Percentiles rank a stretch among this genome's conserved stretches.
Conservation (phyloP, 1,284 basidiomycete genomes). For the Jaminaea rosea region DNA sequence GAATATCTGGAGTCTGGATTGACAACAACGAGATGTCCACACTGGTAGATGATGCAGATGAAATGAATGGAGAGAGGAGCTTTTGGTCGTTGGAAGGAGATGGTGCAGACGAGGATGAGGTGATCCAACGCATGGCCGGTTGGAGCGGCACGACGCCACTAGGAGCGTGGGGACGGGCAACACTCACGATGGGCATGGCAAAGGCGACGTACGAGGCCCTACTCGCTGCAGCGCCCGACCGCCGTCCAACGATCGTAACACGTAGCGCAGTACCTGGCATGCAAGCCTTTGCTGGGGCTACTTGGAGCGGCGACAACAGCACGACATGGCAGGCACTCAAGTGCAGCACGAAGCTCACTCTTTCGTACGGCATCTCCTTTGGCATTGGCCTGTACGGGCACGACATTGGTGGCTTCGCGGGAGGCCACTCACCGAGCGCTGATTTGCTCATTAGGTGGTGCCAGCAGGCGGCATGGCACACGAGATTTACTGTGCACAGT, state of each 20-base stretch:
- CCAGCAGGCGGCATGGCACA: conserved; percentile 17
- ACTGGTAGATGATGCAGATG: conserved; percentile 17
- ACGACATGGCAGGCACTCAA: conserved; percentile 17
- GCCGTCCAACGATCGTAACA: conserved; percentile 16
- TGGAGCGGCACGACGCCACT: conserved; percentile 4
- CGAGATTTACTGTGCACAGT: conserved; percentile 21
- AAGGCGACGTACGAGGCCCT: conserved; percentile 10
- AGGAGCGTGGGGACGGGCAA: conserved; percentile 12
- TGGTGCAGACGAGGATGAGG: neutral
- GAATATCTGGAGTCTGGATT: conserved; percentile 22
- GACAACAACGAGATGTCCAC: conserved; percentile 26
- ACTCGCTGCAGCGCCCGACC: conserved; percentile 2
- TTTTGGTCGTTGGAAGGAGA: conserved; percentile 5
- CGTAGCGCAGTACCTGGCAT: conserved; percentile 17
- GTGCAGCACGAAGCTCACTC: conserved; percentile 15
- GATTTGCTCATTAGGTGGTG: conserved; percentile 20
- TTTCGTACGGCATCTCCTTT: conserved; percentile 13
- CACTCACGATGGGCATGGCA: conserved; percentile 21
- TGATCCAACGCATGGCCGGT: neutral
- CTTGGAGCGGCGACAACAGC: conserved; percentile 21
- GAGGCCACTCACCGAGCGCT: conserved; percentile 14
- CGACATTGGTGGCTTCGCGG: conserved; percentile 23
- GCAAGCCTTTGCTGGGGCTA: conserved; percentile 17
- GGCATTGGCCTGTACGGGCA: conserved; percentile 18
- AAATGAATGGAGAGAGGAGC: conserved; percentile 8